Evolutionary conservation across 1,284 basidiomycete species (phyloP), one percentile per base, ranked within the genome.

Genomic region (Albatrellus sp.): DNA sequence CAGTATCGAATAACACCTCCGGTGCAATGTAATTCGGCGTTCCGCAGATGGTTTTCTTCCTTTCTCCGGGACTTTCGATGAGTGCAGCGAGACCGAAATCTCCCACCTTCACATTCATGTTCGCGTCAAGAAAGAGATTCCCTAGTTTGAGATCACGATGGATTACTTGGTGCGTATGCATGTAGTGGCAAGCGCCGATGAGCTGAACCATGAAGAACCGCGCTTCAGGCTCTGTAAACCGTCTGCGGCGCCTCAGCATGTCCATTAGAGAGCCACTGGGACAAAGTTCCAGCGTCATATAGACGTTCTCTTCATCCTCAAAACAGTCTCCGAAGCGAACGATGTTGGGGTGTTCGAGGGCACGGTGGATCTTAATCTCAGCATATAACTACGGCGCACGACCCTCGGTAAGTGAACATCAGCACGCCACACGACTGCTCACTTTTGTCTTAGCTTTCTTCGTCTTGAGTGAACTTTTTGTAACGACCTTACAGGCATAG

Each of bases 21-120:
- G 94, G 96, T 0, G 96, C 96, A 53, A 98, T 98, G 62, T 98
- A 98, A 61, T 98, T 98, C 1, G 94, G 96, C 1, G 94, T 98
- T 5, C 94, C 96, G 56, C 94, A 98, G 41, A 98, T 94, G 0
- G 94, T 98, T 77, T 96, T 97, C 72, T 98, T 97, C 54, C 94
- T 69, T 62, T 98, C 96, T 1, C 93, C 93, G 9, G 88, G 88
- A 60, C 82, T 92, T 64, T 98, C 93, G 45, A 98, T 94, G 46
- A 98, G 73, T 1, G 96, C 94, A 0, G 96, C 94, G 16, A 98
- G 72, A 9, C 96, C 94, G 65, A 98, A 97, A 66, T 98, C 94
- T 19, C 92, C 94, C 19, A 98, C 90, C 60, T 97, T 93, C 60
- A 98, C 72, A 58, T 96, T 89, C 91, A 98, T 93, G 54, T 85